Percentiles rank a stretch among this genome's conserved stretches.
phyloP scores from a whole-genome alignment of 352 stramenopile genomes.

The Discostella stelligera region DNA sequence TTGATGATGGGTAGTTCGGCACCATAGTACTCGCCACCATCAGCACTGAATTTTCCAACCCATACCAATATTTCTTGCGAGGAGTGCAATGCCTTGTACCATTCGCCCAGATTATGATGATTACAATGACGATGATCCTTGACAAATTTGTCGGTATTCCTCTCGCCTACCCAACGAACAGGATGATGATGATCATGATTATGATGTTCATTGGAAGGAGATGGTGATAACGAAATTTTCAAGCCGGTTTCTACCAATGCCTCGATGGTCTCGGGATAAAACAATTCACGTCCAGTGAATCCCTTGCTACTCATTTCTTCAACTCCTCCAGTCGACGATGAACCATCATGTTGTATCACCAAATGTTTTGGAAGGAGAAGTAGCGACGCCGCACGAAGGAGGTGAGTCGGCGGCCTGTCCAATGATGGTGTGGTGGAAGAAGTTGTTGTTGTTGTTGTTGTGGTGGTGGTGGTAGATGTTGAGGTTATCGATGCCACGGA shows the following conservation, averaged over 20 bases:
- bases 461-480: too few relatives aligned
- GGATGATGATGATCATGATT: too few relatives aligned
- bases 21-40: constrained; percentile 43
- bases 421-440: not conserved
- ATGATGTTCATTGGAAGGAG: constrained; percentile 2
- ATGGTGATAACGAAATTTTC: constrained; percentile 18
- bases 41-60: constrained; percentile 52
- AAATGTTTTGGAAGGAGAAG: constrained; percentile 57
- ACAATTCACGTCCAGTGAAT: constrained; percentile 69
- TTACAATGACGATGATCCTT: constrained; percentile 12
- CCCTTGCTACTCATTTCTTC: too few relatives aligned
- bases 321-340: not conserved
- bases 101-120: constrained; percentile 10
- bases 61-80: constrained; percentile 67
- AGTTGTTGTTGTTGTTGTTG: too few relatives aligned
- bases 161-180: constrained; percentile 61
- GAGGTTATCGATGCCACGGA: constrained; percentile 17
- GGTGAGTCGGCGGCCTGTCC: constrained; percentile 25
- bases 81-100: constrained; percentile 37
- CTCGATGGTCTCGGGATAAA: constrained; percentile 49
- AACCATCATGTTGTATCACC: constrained; percentile 16
- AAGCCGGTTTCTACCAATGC: constrained; percentile 54
- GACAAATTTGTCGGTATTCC: constrained; percentile 46
- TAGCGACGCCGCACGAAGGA: constrained; percentile 23
- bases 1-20: constrained; percentile 74